These are phyloP conservation scores for Calonectria pseudoreteaudii DNA, from an alignment of 2,329 filamentous ascomycete species.

Conservation along the genomic window DNA sequence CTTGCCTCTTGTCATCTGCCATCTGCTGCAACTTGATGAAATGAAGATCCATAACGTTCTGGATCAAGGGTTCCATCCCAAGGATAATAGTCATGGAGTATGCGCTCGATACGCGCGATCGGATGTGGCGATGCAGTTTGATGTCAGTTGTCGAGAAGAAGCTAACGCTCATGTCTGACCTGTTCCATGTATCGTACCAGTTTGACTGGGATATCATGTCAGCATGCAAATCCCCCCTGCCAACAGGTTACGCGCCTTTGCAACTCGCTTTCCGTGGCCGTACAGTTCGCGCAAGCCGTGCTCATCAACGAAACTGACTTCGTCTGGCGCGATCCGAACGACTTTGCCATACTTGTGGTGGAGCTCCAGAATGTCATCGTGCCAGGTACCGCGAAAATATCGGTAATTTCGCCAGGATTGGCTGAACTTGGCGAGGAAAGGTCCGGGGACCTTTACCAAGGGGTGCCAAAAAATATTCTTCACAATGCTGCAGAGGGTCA, in stretches of 20 bases:
- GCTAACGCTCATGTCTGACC: conserved; percentile 26
- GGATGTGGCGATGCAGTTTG: conserved; percentile 20
- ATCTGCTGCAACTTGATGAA: conserved; percentile 8
- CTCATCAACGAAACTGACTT: conserved; percentile 20
- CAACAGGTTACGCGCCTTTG: background rate
- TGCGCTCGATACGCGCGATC: conserved; percentile 18
- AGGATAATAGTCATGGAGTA: conserved; percentile 30
- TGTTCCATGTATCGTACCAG: conserved; percentile 24
- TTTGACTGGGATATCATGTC: background rate
- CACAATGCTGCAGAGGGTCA: background rate
- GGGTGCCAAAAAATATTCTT: conserved; percentile 18
- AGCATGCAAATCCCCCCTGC: background rate
- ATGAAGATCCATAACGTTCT: conserved; percentile 25
- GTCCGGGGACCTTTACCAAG: conserved; percentile 5
- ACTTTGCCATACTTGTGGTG: conserved; percentile 22
- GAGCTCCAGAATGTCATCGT: conserved; percentile 14
- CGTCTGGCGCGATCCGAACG: conserved; percentile 23
- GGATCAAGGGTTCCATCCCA: conserved; percentile 17
- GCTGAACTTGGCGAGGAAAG: conserved; percentile 6
- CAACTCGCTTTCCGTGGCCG: conserved; percentile 19
- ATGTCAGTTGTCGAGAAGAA: conserved; percentile 22
- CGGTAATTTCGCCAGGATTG: conserved; percentile 1
- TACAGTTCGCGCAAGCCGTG: conserved; percentile 7
- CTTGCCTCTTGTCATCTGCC: background rate
- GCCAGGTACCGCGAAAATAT: conserved; percentile 28